phyloP scores from a whole-genome alignment of 179 eudicot genomes.

The Gypsophila paniculata region DNA sequence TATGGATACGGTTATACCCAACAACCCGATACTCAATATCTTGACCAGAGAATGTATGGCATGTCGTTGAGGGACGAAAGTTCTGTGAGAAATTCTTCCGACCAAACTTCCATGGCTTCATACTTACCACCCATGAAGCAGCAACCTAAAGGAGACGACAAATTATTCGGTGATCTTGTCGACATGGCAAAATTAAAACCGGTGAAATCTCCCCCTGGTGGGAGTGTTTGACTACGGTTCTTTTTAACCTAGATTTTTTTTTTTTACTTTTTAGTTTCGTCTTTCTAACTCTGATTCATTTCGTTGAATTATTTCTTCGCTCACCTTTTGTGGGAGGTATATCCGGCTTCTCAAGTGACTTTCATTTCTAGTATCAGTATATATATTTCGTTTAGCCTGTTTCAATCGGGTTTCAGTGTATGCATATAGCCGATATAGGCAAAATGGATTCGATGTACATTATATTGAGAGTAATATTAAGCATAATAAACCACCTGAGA shows the following conservation, averaged over 20 bases:
- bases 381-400: conserved; percentile 20
- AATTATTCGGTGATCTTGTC: conserved; percentile 89
- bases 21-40: conserved; percentile 59
- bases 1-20: conserved; percentile 61
- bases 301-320: conserved; percentile 10
- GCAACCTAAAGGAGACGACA: conserved; percentile 70
- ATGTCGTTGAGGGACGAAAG: conserved; percentile 54
- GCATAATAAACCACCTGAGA: neutral
- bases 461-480: conserved; percentile 20
- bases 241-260: conserved; percentile 9
- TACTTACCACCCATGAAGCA: conserved; percentile 66
- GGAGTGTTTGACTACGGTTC: conserved; percentile 26
- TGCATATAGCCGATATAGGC: conserved; percentile 12
- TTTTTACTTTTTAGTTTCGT: conserved; percentile 10
- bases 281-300: conserved; percentile 20
- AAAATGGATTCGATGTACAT: conserved; percentile 30
- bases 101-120: conserved; percentile 45
- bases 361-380: conserved; percentile 16
- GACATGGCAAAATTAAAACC: conserved; percentile 71
- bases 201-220: conserved; percentile 33
- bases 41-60: conserved; percentile 70
- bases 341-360: conserved; percentile 10
- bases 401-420: conserved; percentile 18
- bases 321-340: conserved; percentile 7
- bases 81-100: conserved; percentile 36